Evolutionary conservation across 2,329 filamentous ascomycete genomes (phyloP), one percentile per base, ranked within the genome.

Genomic region (Paecilomyces fulvus): DNA sequence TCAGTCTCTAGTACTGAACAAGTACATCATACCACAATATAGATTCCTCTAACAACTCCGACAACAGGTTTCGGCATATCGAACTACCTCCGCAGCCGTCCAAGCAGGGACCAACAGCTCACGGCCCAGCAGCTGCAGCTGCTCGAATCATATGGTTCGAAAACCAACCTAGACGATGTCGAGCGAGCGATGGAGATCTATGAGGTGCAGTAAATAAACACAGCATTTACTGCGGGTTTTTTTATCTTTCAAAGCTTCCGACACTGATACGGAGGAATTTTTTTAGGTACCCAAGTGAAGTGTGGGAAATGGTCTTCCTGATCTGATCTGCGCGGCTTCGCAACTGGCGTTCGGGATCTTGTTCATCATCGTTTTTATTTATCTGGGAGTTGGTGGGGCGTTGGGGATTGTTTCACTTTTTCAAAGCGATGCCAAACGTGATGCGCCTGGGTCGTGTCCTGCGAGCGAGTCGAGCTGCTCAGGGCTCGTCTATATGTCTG

Each of bases 131-230:
- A 64, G 53, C 76, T 55, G 65, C 65, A 51, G 63, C 69, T 4
- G 60, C 78, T 77, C 70, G 74, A 78, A 33, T 74, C 76, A 1
- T 79, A 78, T 55, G 76, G 76, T 11, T 73, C 73, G 54, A 73
- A 76, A 59, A 70, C 68, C 11, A 76, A 70, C 50, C 56, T 78
- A 51, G 65, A 71, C 23, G 75, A 78, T 63, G 61, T 79, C n/a
- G 67, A 77, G 59, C 67, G 73, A 37, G 76, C 76, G 14, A 65
- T 78, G 63, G 67, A 76, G 31, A 65, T 73, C 28, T 79, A 78
- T 51, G 72, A 75, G 57, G 65, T 73, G 5, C 71, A 71, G 61
- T 77, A 49, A 20, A 17, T 9, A 43, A 7, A 17, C 33, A 37
- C 9, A 43, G n/a, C n/a, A n/a, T 9, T 43, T 43, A 43, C 33